A percentile compares a stretch with the other conserved stretches of the same genome.
These are phyloP conservation scores for Cladorrhinum sp. DNA, from an alignment of 2,329 filamentous ascomycete genomes.

Conservation along the genomic window DNA sequence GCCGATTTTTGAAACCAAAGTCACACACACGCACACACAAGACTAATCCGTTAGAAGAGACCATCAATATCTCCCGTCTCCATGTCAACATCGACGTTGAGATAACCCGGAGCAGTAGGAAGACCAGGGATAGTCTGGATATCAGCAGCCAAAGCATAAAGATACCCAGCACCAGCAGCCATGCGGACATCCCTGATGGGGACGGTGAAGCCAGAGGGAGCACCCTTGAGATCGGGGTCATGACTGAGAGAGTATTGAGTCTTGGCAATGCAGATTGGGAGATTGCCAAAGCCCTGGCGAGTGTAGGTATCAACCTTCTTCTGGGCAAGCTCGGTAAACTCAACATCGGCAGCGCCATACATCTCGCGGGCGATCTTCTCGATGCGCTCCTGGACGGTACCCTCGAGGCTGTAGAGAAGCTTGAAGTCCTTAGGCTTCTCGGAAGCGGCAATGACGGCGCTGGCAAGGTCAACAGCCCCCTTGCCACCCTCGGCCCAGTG, in stretches of 20 bases:
- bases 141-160: slow-evolving; percentile 93
- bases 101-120: slow-evolving; percentile 89
- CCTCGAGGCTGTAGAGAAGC: slow-evolving; percentile 78
- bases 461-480: slow-evolving; percentile 84
- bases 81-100: slow-evolving; percentile 83
- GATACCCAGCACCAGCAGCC: slow-evolving; percentile 89
- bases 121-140: slow-evolving; percentile 98
- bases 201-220: slow-evolving; percentile 88
- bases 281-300: slow-evolving; percentile 83
- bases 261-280: slow-evolving; percentile 97
- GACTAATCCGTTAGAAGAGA: slow-evolving; percentile 90
- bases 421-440: slow-evolving; percentile 84
- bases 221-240: slow-evolving; percentile 90
- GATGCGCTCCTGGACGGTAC: slow-evolving; percentile 82
- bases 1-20: slow-evolving; percentile 9
- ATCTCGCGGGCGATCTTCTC: slow-evolving; percentile 83
- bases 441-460: slow-evolving; percentile 78
- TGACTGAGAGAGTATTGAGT: slow-evolving; percentile 97
- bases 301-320: slow-evolving; percentile 96
- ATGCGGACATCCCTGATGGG: slow-evolving; percentile 92
- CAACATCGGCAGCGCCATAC: slow-evolving; percentile 87
- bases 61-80: slow-evolving; percentile 86
- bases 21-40: no score
- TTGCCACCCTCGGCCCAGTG: slow-evolving; percentile 96
- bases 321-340: slow-evolving; percentile 91